Percentiles rank a stretch among this genome's conserved stretches.
phyloP scores from a whole-genome alignment of 768 basidiomycete species.

The Tylopilus plumbeoviolaceoides region DNA sequence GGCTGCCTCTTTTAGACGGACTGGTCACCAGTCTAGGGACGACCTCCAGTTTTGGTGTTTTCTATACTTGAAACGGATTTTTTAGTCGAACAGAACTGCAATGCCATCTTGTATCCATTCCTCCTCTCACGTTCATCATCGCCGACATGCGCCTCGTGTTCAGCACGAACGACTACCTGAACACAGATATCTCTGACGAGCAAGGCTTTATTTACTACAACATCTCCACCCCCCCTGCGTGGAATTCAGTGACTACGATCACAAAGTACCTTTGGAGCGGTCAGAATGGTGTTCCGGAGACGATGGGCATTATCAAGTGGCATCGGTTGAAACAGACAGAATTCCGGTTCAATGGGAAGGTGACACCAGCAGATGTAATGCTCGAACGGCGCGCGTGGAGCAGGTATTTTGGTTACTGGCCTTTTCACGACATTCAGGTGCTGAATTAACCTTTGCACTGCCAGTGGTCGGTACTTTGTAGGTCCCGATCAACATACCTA shows the following conservation, averaged over 20 bases:
- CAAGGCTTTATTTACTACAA: constrained; percentile 15
- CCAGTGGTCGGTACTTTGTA: constrained; percentile 30
- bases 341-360: constrained; percentile 16
- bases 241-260: constrained; percentile 22
- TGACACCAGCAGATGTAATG: constrained; percentile 7
- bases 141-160: constrained; percentile 25
- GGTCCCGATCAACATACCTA: constrained; percentile 30
- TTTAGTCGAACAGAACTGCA: too few species aligned
- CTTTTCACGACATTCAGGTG: not conserved
- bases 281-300: constrained; percentile 11
- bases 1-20: too few species aligned
- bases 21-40: too few species aligned
- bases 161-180: constrained; percentile 18
- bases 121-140: not conserved
- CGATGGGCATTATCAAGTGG: constrained; percentile 25
- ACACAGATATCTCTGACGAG: constrained; percentile 22
- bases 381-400: constrained; percentile 13
- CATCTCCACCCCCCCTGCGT: constrained; percentile 12
- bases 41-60: too few species aligned
- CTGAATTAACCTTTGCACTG: not conserved
- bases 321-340: constrained; percentile 10
- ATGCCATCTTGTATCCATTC: too few species aligned
- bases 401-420: constrained; percentile 10
- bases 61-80: too few species aligned
- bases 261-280: constrained; percentile 22